A percentile compares a stretch with the other conserved stretches of the same genome.
Conservation (phyloP, 805 yeast genomes). For the Candida gorgasii region DNA sequence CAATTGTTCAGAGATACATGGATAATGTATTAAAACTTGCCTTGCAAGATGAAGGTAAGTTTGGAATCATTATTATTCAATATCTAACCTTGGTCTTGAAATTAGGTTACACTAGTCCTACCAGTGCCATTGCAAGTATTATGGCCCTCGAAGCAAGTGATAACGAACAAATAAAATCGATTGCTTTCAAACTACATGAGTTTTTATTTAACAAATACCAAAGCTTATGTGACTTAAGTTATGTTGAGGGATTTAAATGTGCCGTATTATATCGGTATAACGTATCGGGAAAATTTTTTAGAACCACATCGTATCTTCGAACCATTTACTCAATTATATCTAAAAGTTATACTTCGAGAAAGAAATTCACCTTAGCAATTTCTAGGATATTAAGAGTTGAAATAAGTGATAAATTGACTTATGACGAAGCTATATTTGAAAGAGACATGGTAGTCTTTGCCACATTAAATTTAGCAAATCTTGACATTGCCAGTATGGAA, state of each 20-base stretch:
- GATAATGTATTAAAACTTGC: conserved; percentile 50
- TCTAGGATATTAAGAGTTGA: conserved; percentile 20
- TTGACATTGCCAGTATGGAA: conserved; percentile 46
- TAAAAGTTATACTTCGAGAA: conserved; percentile 36
- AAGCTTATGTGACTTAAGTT: conserved; percentile 65
- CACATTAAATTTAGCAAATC: conserved; percentile 38
- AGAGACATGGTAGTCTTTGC: conserved; percentile 27
- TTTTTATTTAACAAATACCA: conserved; percentile 67
- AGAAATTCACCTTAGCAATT: conserved; percentile 38
- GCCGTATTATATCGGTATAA: conserved; percentile 49
- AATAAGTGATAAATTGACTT: conserved; percentile 1
- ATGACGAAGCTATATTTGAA: conserved; percentile 14
- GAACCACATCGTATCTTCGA: conserved; percentile 35
- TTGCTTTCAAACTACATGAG: conserved; percentile 55
- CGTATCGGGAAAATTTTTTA: conserved; percentile 23
- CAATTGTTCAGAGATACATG: conserved; percentile 65
- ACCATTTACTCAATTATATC: conserved; percentile 46
- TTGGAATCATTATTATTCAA: conserved; percentile 52
- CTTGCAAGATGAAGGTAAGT: conserved; percentile 43
- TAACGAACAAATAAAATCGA: conserved; percentile 38
- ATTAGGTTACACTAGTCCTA: conserved; percentile 76
- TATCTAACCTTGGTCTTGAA: conserved; percentile 57
- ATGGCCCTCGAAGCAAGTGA: conserved; percentile 67
- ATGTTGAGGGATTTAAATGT: conserved; percentile 59
- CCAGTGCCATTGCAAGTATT: conserved; percentile 64